These are phyloP conservation scores for Pseudopediastrum boryanum DNA, from an alignment of 139 green algal species.

Conservation along the genomic window DNA sequence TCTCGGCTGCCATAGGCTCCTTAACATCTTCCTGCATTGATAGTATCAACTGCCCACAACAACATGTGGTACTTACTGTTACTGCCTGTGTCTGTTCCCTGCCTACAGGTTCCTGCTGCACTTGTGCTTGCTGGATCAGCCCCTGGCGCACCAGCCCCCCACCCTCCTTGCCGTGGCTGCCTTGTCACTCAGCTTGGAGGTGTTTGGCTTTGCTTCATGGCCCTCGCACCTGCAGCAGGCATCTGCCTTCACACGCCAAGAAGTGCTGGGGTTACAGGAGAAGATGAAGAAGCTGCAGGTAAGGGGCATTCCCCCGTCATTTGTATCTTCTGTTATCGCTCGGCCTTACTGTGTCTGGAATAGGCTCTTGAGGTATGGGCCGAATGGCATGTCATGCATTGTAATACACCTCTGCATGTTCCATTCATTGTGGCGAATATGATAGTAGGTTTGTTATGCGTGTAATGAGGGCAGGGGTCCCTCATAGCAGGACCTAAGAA, in stretches of 20 bases:
- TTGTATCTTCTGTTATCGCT: background rate
- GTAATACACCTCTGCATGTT: background rate
- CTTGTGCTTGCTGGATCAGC: slow-evolving; percentile 58
- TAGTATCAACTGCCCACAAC: too few species aligned
- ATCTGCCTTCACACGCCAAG: slow-evolving; percentile 47
- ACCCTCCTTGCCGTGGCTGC: slow-evolving; percentile 55
- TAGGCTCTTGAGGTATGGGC: background rate
- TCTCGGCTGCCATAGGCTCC: too few species aligned
- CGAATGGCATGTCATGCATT: too few species aligned
- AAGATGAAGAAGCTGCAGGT: slow-evolving; percentile 1
- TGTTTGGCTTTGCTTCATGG: slow-evolving; percentile 53
- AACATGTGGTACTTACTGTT: too few species aligned
- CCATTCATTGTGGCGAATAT: background rate
- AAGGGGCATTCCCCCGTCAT: background rate
- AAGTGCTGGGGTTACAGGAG: slow-evolving; percentile 51
- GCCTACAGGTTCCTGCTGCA: slow-evolving; percentile 71
- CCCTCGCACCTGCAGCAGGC: slow-evolving; percentile 55
- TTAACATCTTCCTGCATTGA: too few species aligned
- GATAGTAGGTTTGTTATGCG: background rate
- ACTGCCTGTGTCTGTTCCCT: too few species aligned
- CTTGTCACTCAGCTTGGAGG: slow-evolving; percentile 45
- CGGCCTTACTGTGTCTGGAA: background rate
- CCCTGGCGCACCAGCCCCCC: slow-evolving; percentile 30
- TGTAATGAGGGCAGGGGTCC: too few species aligned
- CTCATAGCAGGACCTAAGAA: too few species aligned